Evolutionary conservation across 805 yeast genomes (phyloP), one percentile per base, ranked within the genome.

Genomic region (Lipomyces mesembrius): DNA sequence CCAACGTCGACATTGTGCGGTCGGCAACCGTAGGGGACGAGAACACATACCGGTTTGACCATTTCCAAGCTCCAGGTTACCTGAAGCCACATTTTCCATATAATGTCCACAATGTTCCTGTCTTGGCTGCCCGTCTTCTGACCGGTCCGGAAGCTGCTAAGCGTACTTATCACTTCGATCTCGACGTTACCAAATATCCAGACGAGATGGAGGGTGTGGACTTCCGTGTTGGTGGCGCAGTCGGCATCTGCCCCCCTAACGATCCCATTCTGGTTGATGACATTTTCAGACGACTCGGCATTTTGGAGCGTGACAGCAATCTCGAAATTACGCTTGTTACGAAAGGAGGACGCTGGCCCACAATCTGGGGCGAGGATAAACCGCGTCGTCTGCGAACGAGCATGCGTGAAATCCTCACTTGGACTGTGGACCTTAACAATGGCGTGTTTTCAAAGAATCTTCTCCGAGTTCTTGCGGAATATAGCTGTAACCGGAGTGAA

Each of bases 161-260:
- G 65, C 70, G 75, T 8, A 72, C 73, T 8, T 73, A 71, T 37
- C 75, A 73, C 54, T 72, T 73, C 54, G 75, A 72, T 37, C 25
- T 73, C 27, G 75, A 73, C 57, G 75, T 73, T 17, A 62, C 72
- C 4, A 52, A 64, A 49, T 73, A 73, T 54, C 75, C 75, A 2
- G 68, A 70, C 11, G 75, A 74, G 49, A 65, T 72, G 27, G 65
- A 68, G 3, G 75, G 71, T 32, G 70, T 73, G 27, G 74, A 72
- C 57, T 73, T 74, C 58, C 74, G 69, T 56, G 75, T 73, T 11
- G 75, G 75, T 49, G 75, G 75, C 22, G 74, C 75, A 9, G 68
- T 73, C 29, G 75, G 75, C 14, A 60, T 73, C 7, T 73, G 74
- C 57, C 75, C 75, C 2, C 74, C 74, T n/a, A 73, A 73, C 52